Evolutionary conservation across 1,284 basidiomycete genomes (phyloP).

Genomic region (Puccinia horiana): DNA sequence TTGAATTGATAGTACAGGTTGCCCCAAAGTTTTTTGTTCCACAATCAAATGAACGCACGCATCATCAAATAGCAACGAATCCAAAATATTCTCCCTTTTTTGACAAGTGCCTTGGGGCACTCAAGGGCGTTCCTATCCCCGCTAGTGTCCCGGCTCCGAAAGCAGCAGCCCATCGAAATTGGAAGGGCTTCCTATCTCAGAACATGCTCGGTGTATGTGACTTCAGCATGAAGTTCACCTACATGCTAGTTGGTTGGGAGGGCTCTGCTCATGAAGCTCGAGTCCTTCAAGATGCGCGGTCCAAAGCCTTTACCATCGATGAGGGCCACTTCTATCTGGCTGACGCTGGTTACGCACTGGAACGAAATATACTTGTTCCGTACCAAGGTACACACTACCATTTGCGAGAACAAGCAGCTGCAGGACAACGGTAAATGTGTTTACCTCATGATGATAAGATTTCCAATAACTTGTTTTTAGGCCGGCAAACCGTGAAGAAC

Average conservation of each 20-base stretch:
- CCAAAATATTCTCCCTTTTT: conserved; percentile 61
- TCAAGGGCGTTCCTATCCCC: conserved; percentile 61
- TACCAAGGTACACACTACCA: conserved; percentile 55
- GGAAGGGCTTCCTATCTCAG: conserved; percentile 59
- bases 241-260: conserved; percentile 60
- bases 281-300: conserved; percentile 55
- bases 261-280: conserved; percentile 58
- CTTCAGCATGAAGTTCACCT: conserved; percentile 59
- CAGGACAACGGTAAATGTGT: not conserved
- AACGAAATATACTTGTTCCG: conserved; percentile 56
- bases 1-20: not conserved
- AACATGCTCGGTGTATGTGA: conserved; percentile 58
- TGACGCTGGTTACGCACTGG: conserved; percentile 60
- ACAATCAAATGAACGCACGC: no score
- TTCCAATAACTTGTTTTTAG: not conserved
- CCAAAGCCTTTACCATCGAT: conserved; percentile 56
- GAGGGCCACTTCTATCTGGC: conserved; percentile 59
- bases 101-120: conserved; percentile 58
- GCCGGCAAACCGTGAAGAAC: conserved; percentile 46
- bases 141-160: conserved; percentile 55
- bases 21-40: no score
- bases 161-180: conserved; percentile 55
- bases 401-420: conserved; percentile 50
- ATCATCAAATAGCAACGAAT: no score
- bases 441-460: not conserved